Conservation (phyloP, 805 yeast species). For the Sugiyamaella floridensis region DNA sequence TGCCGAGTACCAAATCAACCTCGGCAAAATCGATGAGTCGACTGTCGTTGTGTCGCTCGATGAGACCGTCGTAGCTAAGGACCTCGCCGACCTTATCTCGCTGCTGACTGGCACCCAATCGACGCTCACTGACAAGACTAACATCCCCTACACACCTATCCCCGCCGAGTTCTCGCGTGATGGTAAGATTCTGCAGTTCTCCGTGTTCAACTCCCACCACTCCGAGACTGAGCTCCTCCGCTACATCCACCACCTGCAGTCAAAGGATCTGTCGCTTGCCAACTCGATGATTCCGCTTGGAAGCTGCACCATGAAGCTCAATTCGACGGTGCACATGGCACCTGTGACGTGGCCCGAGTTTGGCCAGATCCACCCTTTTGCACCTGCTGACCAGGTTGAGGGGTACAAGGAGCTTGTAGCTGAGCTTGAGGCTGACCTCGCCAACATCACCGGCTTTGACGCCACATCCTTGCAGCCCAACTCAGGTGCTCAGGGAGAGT, state of each 20-base stretch:
- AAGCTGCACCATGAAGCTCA: slow-evolving; percentile 96
- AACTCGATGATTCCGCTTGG: slow-evolving; percentile 97
- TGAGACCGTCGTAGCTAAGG: slow-evolving; percentile 68
- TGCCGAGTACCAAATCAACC: slow-evolving; percentile 57
- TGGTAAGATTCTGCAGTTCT: slow-evolving; percentile 45
- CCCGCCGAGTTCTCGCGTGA: slow-evolving; percentile 28
- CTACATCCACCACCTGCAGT: slow-evolving; percentile 76
- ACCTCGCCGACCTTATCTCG: slow-evolving; percentile 49
- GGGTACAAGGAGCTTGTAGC: slow-evolving; percentile 73
- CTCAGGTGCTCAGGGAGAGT: slow-evolving; percentile 98
- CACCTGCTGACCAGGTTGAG: slow-evolving; percentile 77
- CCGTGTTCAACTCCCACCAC: slow-evolving; percentile 80
- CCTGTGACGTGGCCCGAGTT: slow-evolving; percentile 95
- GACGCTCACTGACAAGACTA: slow-evolving; percentile 17
- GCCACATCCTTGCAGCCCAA: slow-evolving; percentile 92
- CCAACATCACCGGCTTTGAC: slow-evolving; percentile 88
- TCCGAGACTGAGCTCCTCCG: slow-evolving; percentile 94
- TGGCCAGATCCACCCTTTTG: slow-evolving; percentile 84
- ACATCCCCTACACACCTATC: slow-evolving; percentile 37
- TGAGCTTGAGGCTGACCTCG: slow-evolving; percentile 77
- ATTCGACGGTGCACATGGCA: slow-evolving; percentile 90
- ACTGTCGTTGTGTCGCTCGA: slow-evolving; percentile 80
- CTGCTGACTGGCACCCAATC: slow-evolving; percentile 43
- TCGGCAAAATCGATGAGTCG: slow-evolving; percentile 56
- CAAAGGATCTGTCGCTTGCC: slow-evolving; percentile 86